Conservation (phyloP, 2,329 filamentous ascomycete genomes). For the Colletotrichum lupini region DNA sequence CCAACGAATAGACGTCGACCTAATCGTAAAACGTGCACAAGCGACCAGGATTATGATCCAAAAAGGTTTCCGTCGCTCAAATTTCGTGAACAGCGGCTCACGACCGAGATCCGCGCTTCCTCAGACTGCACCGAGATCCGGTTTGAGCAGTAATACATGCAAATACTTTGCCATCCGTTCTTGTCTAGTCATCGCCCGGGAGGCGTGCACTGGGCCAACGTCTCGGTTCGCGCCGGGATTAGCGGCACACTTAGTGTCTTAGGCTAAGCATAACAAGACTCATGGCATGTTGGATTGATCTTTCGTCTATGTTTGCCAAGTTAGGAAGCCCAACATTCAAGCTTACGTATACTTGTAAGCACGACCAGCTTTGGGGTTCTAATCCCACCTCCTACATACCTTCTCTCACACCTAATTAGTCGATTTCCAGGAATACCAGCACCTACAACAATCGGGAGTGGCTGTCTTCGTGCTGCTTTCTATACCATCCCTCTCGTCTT, state of each 20-base stretch:
- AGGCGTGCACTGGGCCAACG: background rate
- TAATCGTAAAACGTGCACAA: background rate
- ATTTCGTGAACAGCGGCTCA: background rate
- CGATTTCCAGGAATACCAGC: background rate
- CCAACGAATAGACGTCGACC: background rate
- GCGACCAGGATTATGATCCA: background rate
- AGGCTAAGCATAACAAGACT: background rate
- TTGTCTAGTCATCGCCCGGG: background rate
- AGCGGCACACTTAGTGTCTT: background rate
- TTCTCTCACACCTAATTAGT: background rate
- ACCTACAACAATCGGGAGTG: background rate
- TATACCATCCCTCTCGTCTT: background rate
- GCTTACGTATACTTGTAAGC: background rate
- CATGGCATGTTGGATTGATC: background rate
- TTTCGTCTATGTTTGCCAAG: background rate
- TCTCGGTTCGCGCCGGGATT: conserved; percentile 9
- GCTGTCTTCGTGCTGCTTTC: background rate
- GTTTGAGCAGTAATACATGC: background rate
- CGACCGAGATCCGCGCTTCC: background rate
- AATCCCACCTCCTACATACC: background rate
- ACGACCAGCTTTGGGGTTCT: background rate
- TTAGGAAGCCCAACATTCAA: background rate
- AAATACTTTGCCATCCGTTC: background rate
- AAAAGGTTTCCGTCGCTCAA: background rate
- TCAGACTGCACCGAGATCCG: background rate